Conservation (phyloP, 179 eudicot genomes). For the Actinidia polygama region DNA sequence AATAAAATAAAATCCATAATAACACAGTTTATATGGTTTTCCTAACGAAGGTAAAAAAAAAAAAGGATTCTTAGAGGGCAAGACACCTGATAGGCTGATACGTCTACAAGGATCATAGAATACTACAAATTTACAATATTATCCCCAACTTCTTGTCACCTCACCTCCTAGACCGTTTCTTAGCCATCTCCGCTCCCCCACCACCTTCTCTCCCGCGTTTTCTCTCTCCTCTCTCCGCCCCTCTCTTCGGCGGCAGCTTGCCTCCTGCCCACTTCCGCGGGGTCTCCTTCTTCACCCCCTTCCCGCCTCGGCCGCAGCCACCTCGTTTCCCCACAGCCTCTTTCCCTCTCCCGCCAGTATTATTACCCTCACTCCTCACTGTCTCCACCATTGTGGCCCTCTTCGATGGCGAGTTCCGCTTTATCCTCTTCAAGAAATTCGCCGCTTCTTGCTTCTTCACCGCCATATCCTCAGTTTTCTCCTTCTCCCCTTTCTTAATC, state of each 20-base stretch:
- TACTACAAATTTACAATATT: too few relatives aligned
- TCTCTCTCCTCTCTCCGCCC: slow-evolving; percentile 2
- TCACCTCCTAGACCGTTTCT: slow-evolving; percentile 27
- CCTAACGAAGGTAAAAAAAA: too few relatives aligned
- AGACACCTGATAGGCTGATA: too few relatives aligned
- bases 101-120: too few relatives aligned
- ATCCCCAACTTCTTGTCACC: too few relatives aligned
- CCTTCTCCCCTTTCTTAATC: slow-evolving; percentile 19
- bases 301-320: neutral
- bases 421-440: slow-evolving; percentile 40
- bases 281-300: slow-evolving; percentile 22
- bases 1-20: too few relatives aligned
- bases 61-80: too few relatives aligned
- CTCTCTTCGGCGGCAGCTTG: slow-evolving; percentile 27
- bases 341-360: slow-evolving; percentile 18
- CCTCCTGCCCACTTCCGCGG: slow-evolving; percentile 27
- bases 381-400: slow-evolving; percentile 12
- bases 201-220: slow-evolving; percentile 25
- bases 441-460: slow-evolving; percentile 44
- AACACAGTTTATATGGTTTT: too few relatives aligned
- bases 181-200: slow-evolving; percentile 16
- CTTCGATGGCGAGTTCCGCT: slow-evolving; percentile 29
- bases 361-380: slow-evolving; percentile 9
- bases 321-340: neutral
- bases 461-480: neutral